Evolutionary conservation across 2,329 filamentous ascomycete species (phyloP), one percentile per base, ranked within the genome.

Genomic region (Fusarium acutatum): DNA sequence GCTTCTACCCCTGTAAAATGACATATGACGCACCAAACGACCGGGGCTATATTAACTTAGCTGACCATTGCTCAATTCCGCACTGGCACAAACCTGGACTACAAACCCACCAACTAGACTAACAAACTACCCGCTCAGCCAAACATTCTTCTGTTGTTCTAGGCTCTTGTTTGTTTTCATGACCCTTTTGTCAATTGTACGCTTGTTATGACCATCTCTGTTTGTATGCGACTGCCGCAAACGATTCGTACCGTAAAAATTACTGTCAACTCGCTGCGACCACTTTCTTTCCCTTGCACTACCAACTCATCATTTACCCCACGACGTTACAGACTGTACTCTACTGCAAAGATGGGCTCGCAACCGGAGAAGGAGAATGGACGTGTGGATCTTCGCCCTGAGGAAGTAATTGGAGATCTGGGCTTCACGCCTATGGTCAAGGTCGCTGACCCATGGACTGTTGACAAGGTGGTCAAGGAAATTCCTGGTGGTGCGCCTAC

Each of bases 401-500:
- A 73, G 67, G 34, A 72, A 59, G 53, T 43, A n/a, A 28, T 57
- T 28, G 26, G 67, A 78, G 78, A 81, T 34, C 61, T 84, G 32
- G 82, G 82, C 32, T 83, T 79, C 67, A 82, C 81, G 5, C 81
- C 80, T 20, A 77, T 78, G 40, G 75, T 82, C 57, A 81, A 84
- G 65, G 79, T 89, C 28, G 78, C 82, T 6, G 87, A 82, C 14
- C 80, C 84, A 47, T 91, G 89, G 89, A 83, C 84, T 0, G 88
- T 90, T 10, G 84, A 88, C 60, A 88, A 88, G 74, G 94, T 93
- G 35, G 86, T 96, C 34, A 86, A 88, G 17, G 88, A 88, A 6
- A 87, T 97, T 52, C 85, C 86, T 34, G 87, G 88, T 67, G 72
- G 69, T 56, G 71, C 88, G 87, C 89, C 89, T 5, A 78, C 84